Base-by-base conservation (phyloP, 148 eudicot genomes). In the Heliamphora exappendiculata region DNA sequence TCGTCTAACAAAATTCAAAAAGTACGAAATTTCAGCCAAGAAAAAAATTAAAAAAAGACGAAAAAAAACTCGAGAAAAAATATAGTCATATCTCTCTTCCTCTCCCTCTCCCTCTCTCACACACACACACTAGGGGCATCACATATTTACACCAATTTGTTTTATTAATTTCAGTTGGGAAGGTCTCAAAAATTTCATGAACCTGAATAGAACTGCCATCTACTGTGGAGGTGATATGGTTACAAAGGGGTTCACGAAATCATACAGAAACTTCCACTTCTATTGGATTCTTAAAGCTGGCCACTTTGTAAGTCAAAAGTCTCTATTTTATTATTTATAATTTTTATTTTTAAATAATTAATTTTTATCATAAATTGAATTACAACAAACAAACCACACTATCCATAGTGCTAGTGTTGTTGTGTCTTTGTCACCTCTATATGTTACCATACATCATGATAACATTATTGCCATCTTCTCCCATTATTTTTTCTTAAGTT, bases 211-310 rank as follows among this genome's bases (percentile, higher is more conserved):
- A 79, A 87, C 80, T 74, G 88, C 98, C 3, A 13, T 94, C 41
- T 88, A 87, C 76, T 92, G 98, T 85, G 91, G 81, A 29, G 75
- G 50, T 14, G 80, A 55, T 19, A 42, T 51, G 33, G 73, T 72
- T 42, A 92, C 98, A 36, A 89, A 85, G 66, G 98, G 86, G 6
- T 92, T 90, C 82, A 80, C 58, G n/a, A 90, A 77, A 66, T 90
- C 98, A 3, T 86, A 86, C 85, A 84, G 75, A 39, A 92, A 94
- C 67, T 86, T 94, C 49, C 92, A 90, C 80, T 94, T 94, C 86
- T 94, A 89, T 77, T 94, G 98, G 98, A 89, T 94, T 82, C 97
- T 94, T 84, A 85, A 83, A 73, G 98, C 98, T 54, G 98, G 97
- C 33, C 98, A 91, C 80, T 94, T 90, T 81, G 95, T 94, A 82